Base-by-base conservation (phyloP, 441 rosid genomes). In the Theobroma grandiflorum region DNA sequence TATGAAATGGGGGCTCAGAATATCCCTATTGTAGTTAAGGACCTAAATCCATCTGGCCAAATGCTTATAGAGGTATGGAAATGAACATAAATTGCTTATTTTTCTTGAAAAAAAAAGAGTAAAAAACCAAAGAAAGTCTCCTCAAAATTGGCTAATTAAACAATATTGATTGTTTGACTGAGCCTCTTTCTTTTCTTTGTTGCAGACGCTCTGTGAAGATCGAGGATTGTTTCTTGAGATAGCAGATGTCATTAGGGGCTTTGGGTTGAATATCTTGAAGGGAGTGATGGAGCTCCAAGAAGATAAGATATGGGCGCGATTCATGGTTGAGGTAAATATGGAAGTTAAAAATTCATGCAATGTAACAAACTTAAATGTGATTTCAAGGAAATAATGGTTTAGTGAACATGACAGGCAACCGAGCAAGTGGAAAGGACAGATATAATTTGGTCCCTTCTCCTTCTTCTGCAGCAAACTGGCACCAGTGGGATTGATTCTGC, bases 141-240 rank as follows among this genome's bases (percentile, higher is more conserved):
- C 47, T 68, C 31, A 12, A 43, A 6, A 45, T 49, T 72, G 37
- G 61, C 71, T 18, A 31, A 62, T 12, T 2, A 70, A 47, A 68
- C 11, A 50, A 18, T n/a, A 63, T 22, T 65, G 62, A 64, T 11
- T 0, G 7, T 63, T 72, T 42, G 63, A 16, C 52, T 57, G 38
- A 38, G 47, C 37, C 12, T 73, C 26, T 10, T n/a, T 11, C 6
- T 42, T 42, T 31, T 43, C 49, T 73, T 43, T 53, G 22, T 12
- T 80, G 61, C 88, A 94, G 99, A 92, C 95, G 98, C 83, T 95
- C 14, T 96, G 98, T 58, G 92, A 92, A 66, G 95, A 93, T 50
- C 84, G 68, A 57, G 97, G 91, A 35, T 85, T 91, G 84, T 95
- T 94, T 83, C 91, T 97, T 10, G 98, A 97, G 91, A 94, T 94